Evolutionary conservation across 305 asterid genomes (phyloP), one percentile per base, ranked within the genome.

Genomic region (Rubia balearica): DNA sequence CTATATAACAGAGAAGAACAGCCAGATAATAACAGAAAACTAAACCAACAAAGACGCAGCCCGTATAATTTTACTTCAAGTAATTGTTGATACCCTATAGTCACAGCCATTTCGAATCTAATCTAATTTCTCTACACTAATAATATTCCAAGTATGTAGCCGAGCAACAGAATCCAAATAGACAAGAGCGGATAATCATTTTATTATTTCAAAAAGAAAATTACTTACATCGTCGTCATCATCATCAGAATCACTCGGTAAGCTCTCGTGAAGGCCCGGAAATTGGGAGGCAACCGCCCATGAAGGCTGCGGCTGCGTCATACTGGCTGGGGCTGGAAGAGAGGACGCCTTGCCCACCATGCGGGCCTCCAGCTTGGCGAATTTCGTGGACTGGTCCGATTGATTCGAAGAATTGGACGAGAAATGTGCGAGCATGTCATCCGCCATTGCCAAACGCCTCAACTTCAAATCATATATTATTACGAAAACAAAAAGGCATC

Each of bases 401-500:
- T 87, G 99, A 71, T 91, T 94, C 16, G 99, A 94, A 27, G 99
- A 94, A 81, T 89, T 94, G 73, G 99, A 93, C 12, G 97, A 73
- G 69, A 94, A 86, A 73, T 89, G 92, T 19, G 87, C 57, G 53
- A 91, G 76, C 86, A 94, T 36, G 75, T 94, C 98, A 22, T 91
- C 98, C 63, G 91, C 81, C 99, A 93, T 93, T 82, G 80, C 78
- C 77, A 12, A 55, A 61, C 60, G 53, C 66, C 69, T 30, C 74
- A 78, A 78, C 73, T 73, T 40, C 77, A 72, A 67, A 48, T 61
- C 69, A 79, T n/a, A n/a, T n/a, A n/a, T n/a, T 56, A 46, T 42
- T 51, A 57, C 71, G 16, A 56, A 56, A 56, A 5, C 6, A 16
- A 62, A 67, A 42, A 65, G 65, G n/a, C 67, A 61, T 69, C 72